These are phyloP conservation scores for Blastobotrys muscicola DNA, from an alignment of 805 yeast genomes.

Conservation along the genomic window DNA sequence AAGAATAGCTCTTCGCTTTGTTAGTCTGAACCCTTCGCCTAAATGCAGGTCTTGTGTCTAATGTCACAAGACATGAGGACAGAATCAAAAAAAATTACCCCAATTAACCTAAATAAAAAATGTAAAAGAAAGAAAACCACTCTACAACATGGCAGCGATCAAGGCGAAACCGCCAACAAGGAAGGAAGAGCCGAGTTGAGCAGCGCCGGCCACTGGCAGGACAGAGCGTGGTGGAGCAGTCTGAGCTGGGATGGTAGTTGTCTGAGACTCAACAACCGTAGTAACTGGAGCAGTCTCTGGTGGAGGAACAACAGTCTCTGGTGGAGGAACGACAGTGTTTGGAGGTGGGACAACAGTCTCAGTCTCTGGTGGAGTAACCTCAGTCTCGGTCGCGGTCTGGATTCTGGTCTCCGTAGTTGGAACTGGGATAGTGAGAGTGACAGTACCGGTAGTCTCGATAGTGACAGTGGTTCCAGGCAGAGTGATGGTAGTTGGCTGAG, in stretches of 20 bases:
- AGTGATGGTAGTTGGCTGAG: no score
- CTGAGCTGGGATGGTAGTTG: no score
- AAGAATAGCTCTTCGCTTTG: no score
- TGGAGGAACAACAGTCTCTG: background rate
- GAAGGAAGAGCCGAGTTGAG: constrained; percentile 1
- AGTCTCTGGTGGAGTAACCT: background rate
- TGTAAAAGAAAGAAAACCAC: background rate
- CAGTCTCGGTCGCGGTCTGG: no score
- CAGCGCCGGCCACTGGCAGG: constrained; percentile 3
- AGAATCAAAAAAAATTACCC: background rate
- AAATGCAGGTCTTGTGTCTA: no score
- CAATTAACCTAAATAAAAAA: background rate
- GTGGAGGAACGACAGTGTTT: background rate
- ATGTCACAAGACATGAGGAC: no score
- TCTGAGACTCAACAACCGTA: no score
- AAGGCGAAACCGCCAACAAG: constrained; percentile 3
- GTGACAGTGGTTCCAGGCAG: no score
- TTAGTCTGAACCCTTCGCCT: no score
- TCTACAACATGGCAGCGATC: constrained; percentile 3
- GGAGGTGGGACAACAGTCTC: background rate
- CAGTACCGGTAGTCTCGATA: no score
- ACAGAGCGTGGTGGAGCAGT: background rate
- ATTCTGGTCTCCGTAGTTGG: no score
- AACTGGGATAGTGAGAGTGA: no score
- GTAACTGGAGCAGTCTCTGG: background rate